A percentile compares a stretch with the other conserved stretches of the same genome.
phyloP scores from a whole-genome alignment of 2,329 filamentous ascomycete genomes.

The Cordyceps javanica region DNA sequence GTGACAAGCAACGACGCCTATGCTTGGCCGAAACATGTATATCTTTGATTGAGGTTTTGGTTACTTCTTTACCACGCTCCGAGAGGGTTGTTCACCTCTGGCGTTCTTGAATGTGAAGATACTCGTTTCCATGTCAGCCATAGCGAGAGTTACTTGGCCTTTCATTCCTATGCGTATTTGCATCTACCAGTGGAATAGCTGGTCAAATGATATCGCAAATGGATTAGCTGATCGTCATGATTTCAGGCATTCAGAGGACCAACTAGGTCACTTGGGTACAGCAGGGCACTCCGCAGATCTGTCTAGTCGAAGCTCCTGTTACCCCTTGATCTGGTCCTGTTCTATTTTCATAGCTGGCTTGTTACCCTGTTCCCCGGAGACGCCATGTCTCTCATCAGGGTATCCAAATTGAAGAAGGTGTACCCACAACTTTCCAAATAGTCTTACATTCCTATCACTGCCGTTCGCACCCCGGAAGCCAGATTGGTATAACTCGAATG shows the following conservation, averaged over 20 bases:
- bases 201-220: neutral
- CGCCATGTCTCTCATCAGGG: neutral
- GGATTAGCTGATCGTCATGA: neutral
- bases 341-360: neutral
- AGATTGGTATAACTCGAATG: neutral
- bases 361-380: neutral
- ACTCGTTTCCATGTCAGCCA: too few species aligned
- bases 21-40: neutral
- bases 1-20: neutral
- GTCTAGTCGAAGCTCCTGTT: neutral
- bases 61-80: neutral
- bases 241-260: neutral
- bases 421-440: conserved; percentile 1
- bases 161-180: too few species aligned
- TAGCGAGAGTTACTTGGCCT: too few species aligned
- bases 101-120: neutral
- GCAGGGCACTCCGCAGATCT: neutral
- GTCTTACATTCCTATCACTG: neutral
- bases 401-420: neutral
- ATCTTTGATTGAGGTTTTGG: neutral
- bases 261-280: neutral
- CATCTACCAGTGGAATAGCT: neutral
- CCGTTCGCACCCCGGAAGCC: neutral
- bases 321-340: neutral
- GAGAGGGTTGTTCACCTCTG: too few species aligned